Conservation (phyloP, 805 yeast species). For the Saturnispora gosingensis region DNA sequence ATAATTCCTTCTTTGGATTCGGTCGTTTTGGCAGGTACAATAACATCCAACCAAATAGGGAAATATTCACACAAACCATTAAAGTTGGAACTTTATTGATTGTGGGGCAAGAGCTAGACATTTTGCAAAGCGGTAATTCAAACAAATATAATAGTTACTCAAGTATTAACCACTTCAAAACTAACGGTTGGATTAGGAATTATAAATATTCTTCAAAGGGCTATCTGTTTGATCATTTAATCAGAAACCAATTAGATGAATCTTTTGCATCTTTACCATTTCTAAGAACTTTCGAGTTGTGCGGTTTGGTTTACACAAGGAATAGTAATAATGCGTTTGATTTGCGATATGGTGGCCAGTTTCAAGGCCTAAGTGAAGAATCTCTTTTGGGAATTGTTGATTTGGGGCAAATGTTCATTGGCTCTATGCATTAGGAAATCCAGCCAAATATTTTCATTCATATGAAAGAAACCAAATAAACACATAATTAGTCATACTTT, state of each 20-base stretch:
- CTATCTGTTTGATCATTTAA: slow-evolving; percentile 25
- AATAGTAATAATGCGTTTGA: slow-evolving; percentile 9
- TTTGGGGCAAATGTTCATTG: slow-evolving; percentile 20
- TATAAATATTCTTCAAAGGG: slow-evolving; percentile 13
- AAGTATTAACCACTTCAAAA: slow-evolving; percentile 11
- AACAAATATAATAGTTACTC: slow-evolving; percentile 7
- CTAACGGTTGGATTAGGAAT: slow-evolving; percentile 14
- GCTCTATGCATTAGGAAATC: not conserved
- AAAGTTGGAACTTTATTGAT: slow-evolving; percentile 25
- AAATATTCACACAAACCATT: slow-evolving; percentile 19
- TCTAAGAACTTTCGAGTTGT: slow-evolving; percentile 23
- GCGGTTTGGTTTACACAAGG: slow-evolving; percentile 24
- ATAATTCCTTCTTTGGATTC: slow-evolving; percentile 6
- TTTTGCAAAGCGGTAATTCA: slow-evolving; percentile 13
- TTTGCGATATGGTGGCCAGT: slow-evolving; percentile 20
- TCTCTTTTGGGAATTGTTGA: slow-evolving; percentile 19
- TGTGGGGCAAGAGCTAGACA: slow-evolving; percentile 26
- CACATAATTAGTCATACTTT: not conserved
- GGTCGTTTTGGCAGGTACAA: slow-evolving; percentile 8
- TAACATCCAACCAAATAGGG: not conserved
- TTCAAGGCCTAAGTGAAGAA: slow-evolving; percentile 17
- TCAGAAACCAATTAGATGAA: slow-evolving; percentile 18
- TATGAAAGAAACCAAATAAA: not conserved
- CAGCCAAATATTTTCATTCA: no score
- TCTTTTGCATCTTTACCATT: slow-evolving; percentile 16